phyloP scores from a whole-genome alignment of 345 rosid species.

The Balakata baccata region DNA sequence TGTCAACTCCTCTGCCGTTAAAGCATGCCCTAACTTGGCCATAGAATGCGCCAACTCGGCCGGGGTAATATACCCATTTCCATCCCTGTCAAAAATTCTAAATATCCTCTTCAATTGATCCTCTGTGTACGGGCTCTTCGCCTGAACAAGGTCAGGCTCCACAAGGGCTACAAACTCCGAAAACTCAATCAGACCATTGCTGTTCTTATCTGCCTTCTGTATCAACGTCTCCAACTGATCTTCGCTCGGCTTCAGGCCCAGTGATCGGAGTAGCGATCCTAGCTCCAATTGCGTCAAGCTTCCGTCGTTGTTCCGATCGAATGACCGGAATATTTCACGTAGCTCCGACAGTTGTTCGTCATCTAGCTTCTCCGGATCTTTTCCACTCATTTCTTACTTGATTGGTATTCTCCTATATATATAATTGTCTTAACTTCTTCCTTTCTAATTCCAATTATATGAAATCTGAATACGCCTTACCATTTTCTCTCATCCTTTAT shows the following conservation, averaged over 20 bases:
- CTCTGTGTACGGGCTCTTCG: constrained; percentile 65
- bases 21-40: constrained; percentile 48
- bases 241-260: constrained; percentile 65
- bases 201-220: constrained; percentile 72
- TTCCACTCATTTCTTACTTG: not conserved
- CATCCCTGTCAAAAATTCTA: constrained; percentile 43
- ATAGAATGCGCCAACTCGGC: constrained; percentile 46
- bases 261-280: constrained; percentile 77
- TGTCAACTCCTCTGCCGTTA: constrained; percentile 62
- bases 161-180: constrained; percentile 76
- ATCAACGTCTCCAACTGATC: constrained; percentile 68
- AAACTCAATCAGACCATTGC: constrained; percentile 85
- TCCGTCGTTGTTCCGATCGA: constrained; percentile 82
- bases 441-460: not conserved
- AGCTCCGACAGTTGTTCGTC: constrained; percentile 77
- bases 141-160: constrained; percentile 63
- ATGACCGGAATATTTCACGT: constrained; percentile 75
- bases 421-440: not conserved
- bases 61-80: constrained; percentile 44
- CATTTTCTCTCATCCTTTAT: not conserved
- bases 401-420: not conserved
- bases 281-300: constrained; percentile 85
- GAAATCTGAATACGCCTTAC: not conserved
- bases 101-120: constrained; percentile 41
- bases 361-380: constrained; percentile 43